Percentiles rank a stretch among this genome's conserved stretches.
Conservation (phyloP, 768 basidiomycete genomes). For the Amanita pseudoporphyria region DNA sequence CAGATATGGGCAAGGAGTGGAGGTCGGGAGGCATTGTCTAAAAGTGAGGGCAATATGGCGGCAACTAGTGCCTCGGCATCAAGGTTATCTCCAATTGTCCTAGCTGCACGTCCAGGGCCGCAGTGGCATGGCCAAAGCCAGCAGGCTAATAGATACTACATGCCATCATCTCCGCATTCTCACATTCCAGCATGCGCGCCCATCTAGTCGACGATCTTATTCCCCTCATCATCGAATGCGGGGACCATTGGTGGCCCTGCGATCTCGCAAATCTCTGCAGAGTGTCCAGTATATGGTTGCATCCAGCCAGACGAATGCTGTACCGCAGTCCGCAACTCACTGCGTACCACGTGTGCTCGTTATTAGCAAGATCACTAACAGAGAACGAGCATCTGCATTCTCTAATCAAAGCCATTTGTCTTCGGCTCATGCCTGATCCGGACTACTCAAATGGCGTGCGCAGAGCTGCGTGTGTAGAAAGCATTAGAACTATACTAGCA, state of each 20-base stretch:
- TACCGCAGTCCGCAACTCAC: constrained; percentile 32
- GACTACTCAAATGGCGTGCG: neutral
- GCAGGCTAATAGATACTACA: no score
- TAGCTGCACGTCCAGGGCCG: neutral
- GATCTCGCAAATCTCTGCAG: constrained; percentile 40
- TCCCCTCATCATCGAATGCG: constrained; percentile 38
- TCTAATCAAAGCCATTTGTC: constrained; percentile 31
- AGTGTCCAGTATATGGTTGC: constrained; percentile 41
- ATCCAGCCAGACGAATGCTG: constrained; percentile 31
- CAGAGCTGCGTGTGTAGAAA: neutral
- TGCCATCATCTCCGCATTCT: no score
- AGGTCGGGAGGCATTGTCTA: neutral
- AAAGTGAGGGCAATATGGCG: neutral
- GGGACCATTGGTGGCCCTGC: constrained; percentile 43
- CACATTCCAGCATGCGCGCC: neutral
- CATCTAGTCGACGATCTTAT: constrained; percentile 41
- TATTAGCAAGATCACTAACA: constrained; percentile 32
- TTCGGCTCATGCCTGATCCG: constrained; percentile 23
- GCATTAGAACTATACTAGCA: constrained; percentile 31
- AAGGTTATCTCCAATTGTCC: neutral
- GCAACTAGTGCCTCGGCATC: neutral
- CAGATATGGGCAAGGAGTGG: constrained; percentile 41
- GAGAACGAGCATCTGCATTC: constrained; percentile 24
- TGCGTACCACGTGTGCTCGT: constrained; percentile 30
- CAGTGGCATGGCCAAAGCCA: no score